Conservation (phyloP, 2,329 filamentous ascomycete species). For the Talaromyces sp. region DNA sequence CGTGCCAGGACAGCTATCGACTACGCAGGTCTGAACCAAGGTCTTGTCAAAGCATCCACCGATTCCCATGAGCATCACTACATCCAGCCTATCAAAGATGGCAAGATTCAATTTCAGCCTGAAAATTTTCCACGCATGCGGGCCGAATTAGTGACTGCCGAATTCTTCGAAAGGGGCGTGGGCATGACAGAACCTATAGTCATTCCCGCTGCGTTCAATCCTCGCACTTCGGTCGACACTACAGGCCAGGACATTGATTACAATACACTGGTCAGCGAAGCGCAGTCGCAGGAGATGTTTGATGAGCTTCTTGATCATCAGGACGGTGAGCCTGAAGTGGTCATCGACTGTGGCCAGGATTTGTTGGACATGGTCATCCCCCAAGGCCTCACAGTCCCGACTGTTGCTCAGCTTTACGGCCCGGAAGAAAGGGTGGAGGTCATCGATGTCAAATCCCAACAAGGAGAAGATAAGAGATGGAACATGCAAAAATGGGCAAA, state of each 20-base stretch:
- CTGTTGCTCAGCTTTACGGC: conserved; percentile 60
- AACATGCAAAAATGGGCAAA: conserved; percentile 63
- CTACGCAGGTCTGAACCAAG: conserved; percentile 63
- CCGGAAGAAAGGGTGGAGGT: conserved; percentile 59
- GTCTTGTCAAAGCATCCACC: conserved; percentile 59
- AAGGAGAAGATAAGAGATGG: conserved; percentile 60
- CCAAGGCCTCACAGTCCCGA: conserved; percentile 56
- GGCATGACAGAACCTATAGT: conserved; percentile 64
- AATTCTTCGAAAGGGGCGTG: conserved; percentile 58
- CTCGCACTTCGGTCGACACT: conserved; percentile 39
- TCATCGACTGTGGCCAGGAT: conserved; percentile 59
- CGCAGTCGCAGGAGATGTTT: conserved; percentile 35
- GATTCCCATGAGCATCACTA: conserved; percentile 64
- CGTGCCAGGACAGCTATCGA: conserved; percentile 62
- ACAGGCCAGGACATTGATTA: conserved; percentile 17
- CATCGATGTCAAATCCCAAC: conserved; percentile 65
- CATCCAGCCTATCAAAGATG: conserved; percentile 62
- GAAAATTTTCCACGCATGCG: conserved; percentile 61
- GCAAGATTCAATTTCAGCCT: conserved; percentile 55
- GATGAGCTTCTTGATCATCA: conserved; percentile 32
- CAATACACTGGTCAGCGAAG: conserved; percentile 27
- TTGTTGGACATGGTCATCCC: conserved; percentile 65
- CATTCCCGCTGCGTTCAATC: conserved; percentile 59
- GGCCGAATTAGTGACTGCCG: conserved; percentile 58
- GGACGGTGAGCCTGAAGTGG: conserved; percentile 32